A percentile compares a stretch with the other conserved stretches of the same genome.
Evolutionary conservation across 129 eudicot genomes (phyloP).

Genomic region (Lonicera japonica): DNA sequence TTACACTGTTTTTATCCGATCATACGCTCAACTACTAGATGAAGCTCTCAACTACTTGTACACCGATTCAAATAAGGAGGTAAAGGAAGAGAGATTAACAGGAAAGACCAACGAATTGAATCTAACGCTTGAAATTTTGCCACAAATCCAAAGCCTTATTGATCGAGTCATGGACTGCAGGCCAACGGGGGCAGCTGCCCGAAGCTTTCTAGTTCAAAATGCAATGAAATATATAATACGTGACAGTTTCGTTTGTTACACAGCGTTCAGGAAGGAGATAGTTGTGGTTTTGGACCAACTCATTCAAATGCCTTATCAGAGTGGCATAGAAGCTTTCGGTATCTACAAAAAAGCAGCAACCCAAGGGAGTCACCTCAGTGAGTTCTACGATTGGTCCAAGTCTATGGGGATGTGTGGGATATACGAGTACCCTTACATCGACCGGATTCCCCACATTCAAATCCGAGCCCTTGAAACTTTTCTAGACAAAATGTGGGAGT

Average conservation of each 20-base stretch:
- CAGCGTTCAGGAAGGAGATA: conserved; percentile 35
- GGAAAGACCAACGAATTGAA: conserved; percentile 27
- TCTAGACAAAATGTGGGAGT: conserved; percentile 62
- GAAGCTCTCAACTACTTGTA: conserved; percentile 42
- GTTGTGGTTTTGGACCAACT: conserved; percentile 45
- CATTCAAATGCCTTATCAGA: conserved; percentile 45
- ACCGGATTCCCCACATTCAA: conserved; percentile 58
- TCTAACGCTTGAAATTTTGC: conserved; percentile 34
- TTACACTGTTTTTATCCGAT: conserved; percentile 45
- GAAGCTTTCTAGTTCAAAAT: conserved; percentile 47
- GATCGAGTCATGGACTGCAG: conserved; percentile 57
- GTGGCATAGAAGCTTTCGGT: conserved; percentile 44
- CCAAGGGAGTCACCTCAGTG: conserved; percentile 46
- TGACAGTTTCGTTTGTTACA: conserved; percentile 60
- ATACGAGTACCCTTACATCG: conserved; percentile 60
- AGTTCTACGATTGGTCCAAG: conserved; percentile 63
- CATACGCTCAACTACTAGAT: conserved; percentile 58
- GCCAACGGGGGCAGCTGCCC: conserved; percentile 46
- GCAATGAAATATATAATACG: conserved; percentile 49
- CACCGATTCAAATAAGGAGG: conserved; percentile 11
- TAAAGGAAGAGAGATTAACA: not conserved
- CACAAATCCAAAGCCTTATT: conserved; percentile 51
- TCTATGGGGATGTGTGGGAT: conserved; percentile 45
- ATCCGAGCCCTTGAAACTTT: conserved; percentile 61
- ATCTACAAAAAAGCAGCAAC: conserved; percentile 62